A percentile compares a stretch with the other conserved stretches of the same genome.
These are phyloP conservation scores for Orychophragmus violaceus DNA, from an alignment of 345 rosid species.

Conservation along the genomic window DNA sequence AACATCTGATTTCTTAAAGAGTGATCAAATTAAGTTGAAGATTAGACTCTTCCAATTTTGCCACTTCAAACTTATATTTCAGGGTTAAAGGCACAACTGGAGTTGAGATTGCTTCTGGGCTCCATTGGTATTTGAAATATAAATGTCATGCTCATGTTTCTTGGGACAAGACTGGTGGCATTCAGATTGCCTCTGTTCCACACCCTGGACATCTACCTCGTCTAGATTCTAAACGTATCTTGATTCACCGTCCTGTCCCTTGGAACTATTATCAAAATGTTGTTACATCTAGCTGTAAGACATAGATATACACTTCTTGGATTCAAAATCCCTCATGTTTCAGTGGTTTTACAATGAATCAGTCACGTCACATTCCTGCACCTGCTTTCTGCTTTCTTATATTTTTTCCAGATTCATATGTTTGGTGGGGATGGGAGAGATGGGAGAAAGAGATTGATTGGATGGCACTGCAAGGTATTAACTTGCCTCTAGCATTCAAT, in stretches of 20 bases:
- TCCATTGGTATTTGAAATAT: constrained; percentile 90
- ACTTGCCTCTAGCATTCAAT: constrained; percentile 89
- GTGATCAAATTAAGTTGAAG: not conserved
- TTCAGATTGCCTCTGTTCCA: constrained; percentile 73
- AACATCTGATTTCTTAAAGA: not conserved
- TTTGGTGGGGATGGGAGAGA: constrained; percentile 93
- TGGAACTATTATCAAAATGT: constrained; percentile 98
- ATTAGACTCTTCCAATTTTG: not conserved
- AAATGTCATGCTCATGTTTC: constrained; percentile 86
- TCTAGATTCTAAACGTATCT: constrained; percentile 51
- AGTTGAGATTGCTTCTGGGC: constrained; percentile 83
- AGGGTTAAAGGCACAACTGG: constrained; percentile 82
- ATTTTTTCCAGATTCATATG: constrained; percentile 60
- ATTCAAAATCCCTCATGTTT: not conserved
- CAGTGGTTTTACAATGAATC: not conserved
- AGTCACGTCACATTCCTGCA: not conserved
- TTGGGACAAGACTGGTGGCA: constrained; percentile 93
- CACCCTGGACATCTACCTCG: constrained; percentile 65
- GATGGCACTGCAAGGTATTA: constrained; percentile 98
- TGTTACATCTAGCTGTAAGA: constrained; percentile 92
- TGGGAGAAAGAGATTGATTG: constrained; percentile 98
- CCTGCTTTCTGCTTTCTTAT: constrained; percentile 8
- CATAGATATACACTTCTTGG: not conserved
- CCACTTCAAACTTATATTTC: not conserved
- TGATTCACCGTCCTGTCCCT: constrained; percentile 77